Evolutionary conservation across 176 grass and related monocot genomes (phyloP).

Genomic region (Secale cereale): DNA sequence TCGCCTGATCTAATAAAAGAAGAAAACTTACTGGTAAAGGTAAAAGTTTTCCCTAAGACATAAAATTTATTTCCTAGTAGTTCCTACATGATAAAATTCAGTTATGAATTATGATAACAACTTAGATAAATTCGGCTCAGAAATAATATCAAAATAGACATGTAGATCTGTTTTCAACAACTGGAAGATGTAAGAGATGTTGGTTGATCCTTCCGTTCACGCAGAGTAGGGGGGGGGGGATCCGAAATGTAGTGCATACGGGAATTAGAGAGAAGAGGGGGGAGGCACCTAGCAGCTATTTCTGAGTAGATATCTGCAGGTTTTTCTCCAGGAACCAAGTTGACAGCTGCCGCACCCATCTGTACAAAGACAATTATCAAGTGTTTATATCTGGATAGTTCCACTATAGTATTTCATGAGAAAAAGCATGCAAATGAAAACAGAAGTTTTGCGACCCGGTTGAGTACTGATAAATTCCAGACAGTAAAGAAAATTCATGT

Average conservation of each 20-base stretch:
- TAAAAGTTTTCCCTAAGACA: background rate
- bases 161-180: background rate
- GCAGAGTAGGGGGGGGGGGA: too few species aligned
- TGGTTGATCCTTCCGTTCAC: background rate
- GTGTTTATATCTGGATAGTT: slow-evolving; percentile 16
- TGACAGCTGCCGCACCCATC: slow-evolving; percentile 87
- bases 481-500: background rate
- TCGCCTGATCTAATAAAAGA: background rate
- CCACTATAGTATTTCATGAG: slow-evolving; percentile 1
- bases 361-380: slow-evolving; percentile 29
- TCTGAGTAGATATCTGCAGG: slow-evolving; percentile 97
- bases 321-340: slow-evolving; percentile 84
- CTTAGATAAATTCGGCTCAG: background rate
- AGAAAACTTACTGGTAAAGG: background rate
- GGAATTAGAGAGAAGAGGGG: background rate
- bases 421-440: background rate
- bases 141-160: background rate
- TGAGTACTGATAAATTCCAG: background rate
- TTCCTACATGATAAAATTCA: background rate
- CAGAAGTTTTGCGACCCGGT: background rate
- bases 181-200: background rate
- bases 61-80: background rate
- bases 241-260: background rate
- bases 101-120: background rate
- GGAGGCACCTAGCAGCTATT: slow-evolving; percentile 70